These are phyloP conservation scores for Talaromyces borbonicus DNA, from an alignment of 495 filamentous ascomycete genomes.

Conservation along the genomic window DNA sequence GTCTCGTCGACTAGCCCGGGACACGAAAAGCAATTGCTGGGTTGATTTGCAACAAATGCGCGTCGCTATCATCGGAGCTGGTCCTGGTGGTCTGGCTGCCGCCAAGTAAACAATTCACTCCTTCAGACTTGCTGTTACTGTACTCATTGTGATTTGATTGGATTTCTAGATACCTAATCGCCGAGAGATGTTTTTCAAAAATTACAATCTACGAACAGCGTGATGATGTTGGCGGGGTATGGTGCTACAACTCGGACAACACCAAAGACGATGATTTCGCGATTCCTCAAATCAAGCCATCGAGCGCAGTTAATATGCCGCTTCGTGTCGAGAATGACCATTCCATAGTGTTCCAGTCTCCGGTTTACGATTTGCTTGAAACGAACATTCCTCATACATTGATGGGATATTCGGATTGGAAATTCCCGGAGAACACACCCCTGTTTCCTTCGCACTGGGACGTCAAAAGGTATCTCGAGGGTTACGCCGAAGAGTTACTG, in stretches of 20 bases:
- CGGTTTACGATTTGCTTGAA: slow-evolving; percentile 71
- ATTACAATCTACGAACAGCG: slow-evolving; percentile 81
- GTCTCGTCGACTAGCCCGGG: too few relatives aligned
- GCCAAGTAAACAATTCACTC: slow-evolving; percentile 23
- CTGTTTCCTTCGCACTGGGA: slow-evolving; percentile 62
- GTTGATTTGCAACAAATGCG: neutral
- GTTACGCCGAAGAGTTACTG: slow-evolving; percentile 58
- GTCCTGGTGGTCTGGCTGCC: slow-evolving; percentile 33
- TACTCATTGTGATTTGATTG: neutral
- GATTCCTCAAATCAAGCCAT: slow-evolving; percentile 33
- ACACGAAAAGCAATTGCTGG: too few relatives aligned
- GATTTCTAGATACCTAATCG: slow-evolving; percentile 53
- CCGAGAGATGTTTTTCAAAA: slow-evolving; percentile 57
- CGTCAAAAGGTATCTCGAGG: slow-evolving; percentile 63
- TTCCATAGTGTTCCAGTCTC: slow-evolving; percentile 48
- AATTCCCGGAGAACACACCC: slow-evolving; percentile 50
- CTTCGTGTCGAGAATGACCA: slow-evolving; percentile 12
- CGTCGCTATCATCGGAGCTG: slow-evolving; percentile 37
- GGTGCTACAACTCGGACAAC: slow-evolving; percentile 47
- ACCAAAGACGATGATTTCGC: slow-evolving; percentile 13
- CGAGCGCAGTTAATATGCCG: slow-evolving; percentile 31
- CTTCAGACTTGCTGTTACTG: too few relatives aligned
- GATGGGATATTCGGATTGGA: slow-evolving; percentile 69
- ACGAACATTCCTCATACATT: slow-evolving; percentile 79
- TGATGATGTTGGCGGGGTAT: slow-evolving; percentile 63